Evolutionary conservation across 352 stramenopile species (phyloP), one percentile per base, ranked within the genome.

Genomic region (Pythium grandisporangium): DNA sequence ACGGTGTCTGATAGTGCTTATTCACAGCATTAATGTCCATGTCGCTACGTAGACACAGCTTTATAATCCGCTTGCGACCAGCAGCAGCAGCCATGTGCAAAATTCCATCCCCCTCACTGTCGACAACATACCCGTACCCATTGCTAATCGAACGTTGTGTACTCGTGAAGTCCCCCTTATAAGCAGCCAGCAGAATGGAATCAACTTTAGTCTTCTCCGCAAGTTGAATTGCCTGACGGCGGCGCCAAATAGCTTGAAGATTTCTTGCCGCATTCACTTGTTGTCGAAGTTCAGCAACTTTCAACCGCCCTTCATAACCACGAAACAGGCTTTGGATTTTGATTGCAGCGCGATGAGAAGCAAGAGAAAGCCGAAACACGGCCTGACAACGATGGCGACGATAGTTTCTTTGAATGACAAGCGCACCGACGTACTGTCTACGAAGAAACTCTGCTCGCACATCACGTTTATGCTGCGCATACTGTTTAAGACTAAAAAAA

Each of bases 1-100:
- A 44, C 2, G 78, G 66, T 2, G 70, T 89, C 19, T 88, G 66
- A 0, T 45, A 48, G n/a, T 60, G 55, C 3, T 51, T 32, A 24
- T 91, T 95, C 11, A 64, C 52, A 2, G 53, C 51, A 38, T 88
- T 91, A 21, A 93, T 67, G 12, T 91, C 68, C 36, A 95, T 74
- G 13, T 60, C 61, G 42, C 66, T 58, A 29, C 82, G 78, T 19
- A 93, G 51, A 55, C 80, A 93, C 14, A 93, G 58, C 42, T 95
- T 95, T 2, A 93, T 60, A 5, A 93, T 38, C 7, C 82, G 69
- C 41, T 89, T 90, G 53, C 78, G 66, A 5, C 74, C 74, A 37
- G 70, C 70, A 8, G 68, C 63, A 2, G 72, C 71, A 2, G 72
- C 71, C 29, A 83, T 55, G 42, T 93, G 80, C 2, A 95, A 46